Base-by-base conservation (phyloP, 2,329 filamentous ascomycete genomes). In the Trichoderma sp. region DNA sequence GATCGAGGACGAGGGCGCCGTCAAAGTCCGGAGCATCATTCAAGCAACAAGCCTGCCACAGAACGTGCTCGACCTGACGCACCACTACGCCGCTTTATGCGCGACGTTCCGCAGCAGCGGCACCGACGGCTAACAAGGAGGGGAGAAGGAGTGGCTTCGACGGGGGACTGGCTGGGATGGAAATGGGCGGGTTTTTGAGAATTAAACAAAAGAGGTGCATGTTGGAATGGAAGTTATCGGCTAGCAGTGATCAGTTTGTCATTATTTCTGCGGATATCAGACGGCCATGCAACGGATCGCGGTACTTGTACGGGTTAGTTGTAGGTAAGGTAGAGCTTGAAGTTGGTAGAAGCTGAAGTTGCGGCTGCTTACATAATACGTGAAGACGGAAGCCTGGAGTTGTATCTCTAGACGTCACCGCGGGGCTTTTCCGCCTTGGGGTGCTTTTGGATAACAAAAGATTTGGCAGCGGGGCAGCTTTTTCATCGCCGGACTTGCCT, bases 1-100 rank as follows among this genome's bases (percentile, higher is more conserved):
- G 70, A 99, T 99, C 74, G 95, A 98, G 78, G 93, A 97, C 70
- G 95, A 99, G 78, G 95, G 95, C 66, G 94, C 94, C 1, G 92
- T 99, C 77, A 99, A 99, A 80, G 91, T 99, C 63, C 87, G 95
- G 74, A 97, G 93, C 77, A 97, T 99, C 74, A 93, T 99, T 62
- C 95, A 99, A 78, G 93, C 94, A 1, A 98, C 94, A 3, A 97
- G 91, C 76, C 80, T 99, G 68, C 93, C 94, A 12, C 95, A 98
- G 78, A 89, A 91, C 66, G 93, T 99, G 45, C 84, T 98, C 63
- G 94, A 98, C 75, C 81, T 99, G 66, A 98, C 95, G 28, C 94
- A 99, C 77, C 91, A 97, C 75, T 99, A 99, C 75, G 95, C 94
- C 21, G 92, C 92, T 64, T 82, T 99, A 43, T 99, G 95, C 76